These are phyloP conservation scores for Martiniozyma abietophila DNA, from an alignment of 805 yeast species.

Conservation along the genomic window DNA sequence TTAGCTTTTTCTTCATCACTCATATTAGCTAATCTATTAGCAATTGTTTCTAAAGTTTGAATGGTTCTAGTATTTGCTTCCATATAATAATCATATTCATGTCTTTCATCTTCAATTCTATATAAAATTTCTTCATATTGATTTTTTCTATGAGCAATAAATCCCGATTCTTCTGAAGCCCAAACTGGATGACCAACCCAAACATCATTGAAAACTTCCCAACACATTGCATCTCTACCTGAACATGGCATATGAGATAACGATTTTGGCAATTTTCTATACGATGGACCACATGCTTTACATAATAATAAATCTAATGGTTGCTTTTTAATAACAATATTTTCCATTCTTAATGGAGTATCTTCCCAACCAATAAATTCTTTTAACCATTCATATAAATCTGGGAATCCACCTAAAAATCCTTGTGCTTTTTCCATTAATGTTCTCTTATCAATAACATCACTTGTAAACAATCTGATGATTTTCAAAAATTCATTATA, in stretches of 20 bases:
- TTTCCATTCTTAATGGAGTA: conserved; percentile 78
- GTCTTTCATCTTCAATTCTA: conserved; percentile 95
- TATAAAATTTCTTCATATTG: conserved; percentile 95
- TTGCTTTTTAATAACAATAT: conserved; percentile 81
- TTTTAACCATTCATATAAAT: conserved; percentile 85
- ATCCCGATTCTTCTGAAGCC: conserved; percentile 99
- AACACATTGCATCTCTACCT: conserved; percentile 97
- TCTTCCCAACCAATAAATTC: conserved; percentile 84
- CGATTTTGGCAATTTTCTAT: conserved; percentile 83
- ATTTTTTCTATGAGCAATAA: conserved; percentile 96
- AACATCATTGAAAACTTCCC: conserved; percentile 97
- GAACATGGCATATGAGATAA: conserved; percentile 97
- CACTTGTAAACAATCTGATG: conserved; percentile 81
- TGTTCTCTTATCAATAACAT: conserved; percentile 73
- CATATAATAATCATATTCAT: conserved; percentile 92
- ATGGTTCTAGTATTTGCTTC: conserved; percentile 92
- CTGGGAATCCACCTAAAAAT: conserved; percentile 73
- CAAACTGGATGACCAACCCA: conserved; percentile 99
- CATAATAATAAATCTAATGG: conserved; percentile 83
- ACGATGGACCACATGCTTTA: conserved; percentile 92
- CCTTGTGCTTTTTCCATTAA: conserved; percentile 78
- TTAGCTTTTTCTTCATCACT: conserved; percentile 68
- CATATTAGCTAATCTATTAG: conserved; percentile 90
- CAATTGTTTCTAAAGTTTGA: conserved; percentile 91
- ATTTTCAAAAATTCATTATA: conserved; percentile 90